A percentile compares a stretch with the other conserved stretches of the same genome.
These are phyloP conservation scores for Eimeria necatrix DNA, from an alignment of 169 alveolate species.

Conservation along the genomic window DNA sequence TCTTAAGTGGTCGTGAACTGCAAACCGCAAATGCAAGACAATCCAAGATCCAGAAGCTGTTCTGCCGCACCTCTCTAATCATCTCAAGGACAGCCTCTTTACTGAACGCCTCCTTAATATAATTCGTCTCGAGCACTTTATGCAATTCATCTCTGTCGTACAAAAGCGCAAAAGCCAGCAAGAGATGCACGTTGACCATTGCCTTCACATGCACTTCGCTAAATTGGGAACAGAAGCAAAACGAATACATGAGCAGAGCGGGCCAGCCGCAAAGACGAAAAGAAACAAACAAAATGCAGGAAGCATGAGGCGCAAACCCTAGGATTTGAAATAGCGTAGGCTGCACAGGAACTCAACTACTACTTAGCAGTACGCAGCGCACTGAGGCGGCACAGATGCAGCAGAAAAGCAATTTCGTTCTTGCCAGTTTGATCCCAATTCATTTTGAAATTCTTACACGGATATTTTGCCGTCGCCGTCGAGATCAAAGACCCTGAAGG, in stretches of 20 bases:
- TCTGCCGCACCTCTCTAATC: conserved; percentile 86
- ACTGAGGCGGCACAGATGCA: too few relatives aligned
- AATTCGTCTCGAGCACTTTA: conserved; percentile 82
- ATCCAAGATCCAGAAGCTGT: too few relatives aligned
- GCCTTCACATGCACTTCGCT: not conserved
- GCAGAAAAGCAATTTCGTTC: too few relatives aligned
- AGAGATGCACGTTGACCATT: not conserved
- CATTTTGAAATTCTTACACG: conserved; percentile 81
- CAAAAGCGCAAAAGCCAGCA: not conserved
- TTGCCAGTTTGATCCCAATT: too few relatives aligned
- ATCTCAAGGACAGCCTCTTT: conserved; percentile 85
- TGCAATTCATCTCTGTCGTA: conserved; percentile 84
- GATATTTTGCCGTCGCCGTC: conserved; percentile 95
- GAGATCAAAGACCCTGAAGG: conserved; percentile 95
- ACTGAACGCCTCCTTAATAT: conserved; percentile 84
- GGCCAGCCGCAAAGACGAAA: not conserved
- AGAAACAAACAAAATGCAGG: not conserved
- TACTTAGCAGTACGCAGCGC: conserved; percentile 16
- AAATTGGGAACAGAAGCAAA: not conserved
- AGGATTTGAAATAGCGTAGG: too few relatives aligned
- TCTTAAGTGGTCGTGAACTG: too few relatives aligned
- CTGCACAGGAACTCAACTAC: too few relatives aligned
- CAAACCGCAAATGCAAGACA: too few relatives aligned
- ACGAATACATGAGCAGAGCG: not conserved
- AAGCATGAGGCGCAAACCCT: too few relatives aligned